Base-by-base conservation (phyloP, 805 yeast genomes). In the Lipomyces lipofer region DNA sequence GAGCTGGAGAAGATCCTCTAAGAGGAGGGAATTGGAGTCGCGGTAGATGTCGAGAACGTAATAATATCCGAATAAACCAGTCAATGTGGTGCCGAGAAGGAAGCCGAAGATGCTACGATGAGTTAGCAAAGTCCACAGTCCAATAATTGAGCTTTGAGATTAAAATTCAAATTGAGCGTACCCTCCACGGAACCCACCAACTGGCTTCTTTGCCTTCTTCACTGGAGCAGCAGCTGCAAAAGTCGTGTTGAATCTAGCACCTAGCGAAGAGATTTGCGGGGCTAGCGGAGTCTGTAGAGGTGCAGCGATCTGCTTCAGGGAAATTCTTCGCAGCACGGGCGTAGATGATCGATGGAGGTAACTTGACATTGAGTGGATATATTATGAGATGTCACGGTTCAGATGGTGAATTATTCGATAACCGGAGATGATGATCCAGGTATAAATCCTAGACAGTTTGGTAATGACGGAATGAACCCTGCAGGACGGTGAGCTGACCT, bases 31-130 rank as follows among this genome's bases (percentile, higher is more conserved):
- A 68, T 84, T 86, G 63, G 92, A 80, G 57, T 78, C 75, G 68
- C 84, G 83, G 77, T 86, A 87, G 69, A 86, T 86, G 66, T 88
- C 94, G 54, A 87, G 71, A 62, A 87, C 75, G 71, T 87, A 88
- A 69, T 81, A 85, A 75, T 88, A 88, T 13, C 91, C 83, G 6
- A 81, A 86, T 51, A 78, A 79, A 2, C 95, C 91, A 15, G 95
- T 85, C 58, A 78, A 68, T 21, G 88, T 75, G 35, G 85, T 86
- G 43, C 96, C 96, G 28, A 83, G 74, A 51, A 88, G 77, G 71
- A 88, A 89, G 1, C 96, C 96, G 51, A 87, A 73, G 59, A 88
- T 74, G 4, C 76, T 73, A 39, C 63, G 6, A 24, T 4, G 12
- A 15, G 30, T 15, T 12, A 15, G 30, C 21, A 8, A 6, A 13